Base-by-base conservation (phyloP, 2,329 filamentous ascomycete genomes). In the Emericellopsis cladophorae region DNA sequence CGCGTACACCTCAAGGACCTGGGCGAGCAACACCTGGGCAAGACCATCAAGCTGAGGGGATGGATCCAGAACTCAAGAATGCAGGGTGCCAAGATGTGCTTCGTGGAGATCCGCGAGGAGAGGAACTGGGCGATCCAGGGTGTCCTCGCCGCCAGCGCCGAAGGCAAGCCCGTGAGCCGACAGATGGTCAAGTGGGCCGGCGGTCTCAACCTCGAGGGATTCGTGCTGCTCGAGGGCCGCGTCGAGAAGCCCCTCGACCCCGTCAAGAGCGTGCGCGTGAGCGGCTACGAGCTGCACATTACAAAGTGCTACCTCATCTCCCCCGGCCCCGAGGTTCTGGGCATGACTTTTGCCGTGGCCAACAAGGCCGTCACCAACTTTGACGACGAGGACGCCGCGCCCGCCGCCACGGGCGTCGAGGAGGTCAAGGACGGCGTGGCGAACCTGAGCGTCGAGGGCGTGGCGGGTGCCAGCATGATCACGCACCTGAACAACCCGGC, bases 111-210 rank as follows among this genome's bases (percentile, higher is more conserved):
- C 51, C 74, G 85, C 48, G 72, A 84, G 59, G 76, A 83, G 57
- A 67, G 72, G 44, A 72, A 78, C 52, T 79, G 81, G 67, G 81
- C 79, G 15, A 79, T 94, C 31, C 87, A 94, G 66, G 85, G 81
- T 34, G 79, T 94, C 29, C 67, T 85, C 21, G 70, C 74, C 15
- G 81, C 77, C 38, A 79, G 73, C 56, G 76, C 75, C 53, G 76
- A 87, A 53, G 78, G 71, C 31, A 73, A 65, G 39, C 64, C 65
- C 7, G 74, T 88, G 31, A 84, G 77, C 46, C 81, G 80, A 58
- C 87, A 85, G 62, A 96, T 96, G 90, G 85, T 95, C 57, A 96
- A 96, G 67, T 96, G 84, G 77, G 79, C 83, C 39, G 77, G 76
- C 37, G 73, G 68, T 35, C 65, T 95, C 49, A 82, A 77, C 54